Percentiles rank a stretch among this genome's conserved stretches.
Conservation (phyloP, 2,329 filamentous ascomycete genomes). For the Colletotrichum sojae region DNA sequence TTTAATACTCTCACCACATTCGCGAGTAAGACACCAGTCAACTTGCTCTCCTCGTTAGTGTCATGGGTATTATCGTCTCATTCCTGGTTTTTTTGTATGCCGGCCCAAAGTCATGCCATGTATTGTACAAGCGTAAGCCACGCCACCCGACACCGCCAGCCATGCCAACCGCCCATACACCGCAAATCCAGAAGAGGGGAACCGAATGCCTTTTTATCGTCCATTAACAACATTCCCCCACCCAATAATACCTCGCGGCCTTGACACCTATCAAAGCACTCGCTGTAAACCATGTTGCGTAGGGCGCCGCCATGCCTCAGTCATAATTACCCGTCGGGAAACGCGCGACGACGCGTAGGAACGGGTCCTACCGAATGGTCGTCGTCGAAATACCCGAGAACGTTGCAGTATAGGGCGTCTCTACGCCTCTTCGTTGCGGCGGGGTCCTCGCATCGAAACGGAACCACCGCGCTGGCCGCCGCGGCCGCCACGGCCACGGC, state of each 20-base stretch:
- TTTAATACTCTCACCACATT: too few species aligned
- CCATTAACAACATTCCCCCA: conserved; percentile 32
- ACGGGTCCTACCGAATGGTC: conserved; percentile 46
- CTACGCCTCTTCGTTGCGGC: conserved; percentile 58
- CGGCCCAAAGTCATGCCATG: conserved; percentile 41
- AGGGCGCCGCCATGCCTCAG: conserved; percentile 55
- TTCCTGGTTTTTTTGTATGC: conserved; percentile 41
- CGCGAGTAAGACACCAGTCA: too few species aligned
- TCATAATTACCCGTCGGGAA: conserved; percentile 54
- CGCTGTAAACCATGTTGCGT: conserved; percentile 36
- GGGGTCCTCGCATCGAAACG: conserved; percentile 52
- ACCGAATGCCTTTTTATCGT: conserved; percentile 37
- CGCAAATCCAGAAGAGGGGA: conserved; percentile 37
- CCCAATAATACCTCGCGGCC: conserved; percentile 27
- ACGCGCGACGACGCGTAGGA: conserved; percentile 49
- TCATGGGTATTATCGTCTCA: conserved; percentile 40
- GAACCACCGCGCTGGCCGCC: conserved; percentile 54
- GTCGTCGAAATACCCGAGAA: conserved; percentile 41
- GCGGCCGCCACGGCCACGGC: conserved; percentile 59
- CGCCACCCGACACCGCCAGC: conserved; percentile 40
- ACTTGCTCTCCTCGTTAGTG: not conserved
- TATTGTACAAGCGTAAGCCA: conserved; percentile 42
- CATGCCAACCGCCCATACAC: conserved; percentile 40
- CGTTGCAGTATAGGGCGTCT: conserved; percentile 38
- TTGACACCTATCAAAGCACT: conserved; percentile 38